Conservation (phyloP, 176 grass and related monocot species). For the Chloris gayana region DNA sequence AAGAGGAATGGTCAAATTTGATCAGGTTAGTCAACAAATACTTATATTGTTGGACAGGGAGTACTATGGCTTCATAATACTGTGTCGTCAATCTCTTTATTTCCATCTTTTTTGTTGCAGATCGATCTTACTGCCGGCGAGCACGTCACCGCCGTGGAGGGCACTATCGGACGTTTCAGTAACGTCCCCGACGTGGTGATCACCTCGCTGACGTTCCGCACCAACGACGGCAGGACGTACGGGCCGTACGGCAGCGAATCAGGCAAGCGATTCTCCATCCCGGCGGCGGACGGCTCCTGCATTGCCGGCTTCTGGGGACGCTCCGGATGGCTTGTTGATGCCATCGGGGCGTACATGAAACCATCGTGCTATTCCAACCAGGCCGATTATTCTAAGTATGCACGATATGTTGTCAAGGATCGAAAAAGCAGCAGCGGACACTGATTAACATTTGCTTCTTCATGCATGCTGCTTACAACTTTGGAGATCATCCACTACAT, state of each 20-base stretch:
- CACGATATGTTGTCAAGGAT: too few species aligned
- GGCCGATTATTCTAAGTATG: too few species aligned
- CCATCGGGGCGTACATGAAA: conserved; percentile 28
- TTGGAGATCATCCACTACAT: too few species aligned
- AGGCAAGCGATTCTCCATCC: conserved; percentile 8
- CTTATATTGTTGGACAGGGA: too few species aligned
- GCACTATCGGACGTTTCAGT: not conserved
- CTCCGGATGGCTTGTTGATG: conserved; percentile 35
- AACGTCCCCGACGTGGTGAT: not conserved
- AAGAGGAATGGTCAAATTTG: too few species aligned
- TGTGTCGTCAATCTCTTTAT: too few species aligned
- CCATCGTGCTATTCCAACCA: too few species aligned
- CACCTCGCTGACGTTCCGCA: conserved; percentile 41
- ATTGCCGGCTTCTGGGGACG: conserved; percentile 44
- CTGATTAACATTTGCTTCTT: too few species aligned
- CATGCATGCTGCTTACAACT: too few species aligned
- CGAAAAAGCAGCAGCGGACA: too few species aligned
- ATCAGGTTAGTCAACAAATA: too few species aligned
- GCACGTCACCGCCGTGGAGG: not conserved
- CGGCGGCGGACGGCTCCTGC: not conserved
- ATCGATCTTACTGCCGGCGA: not conserved
- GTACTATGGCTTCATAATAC: too few species aligned
- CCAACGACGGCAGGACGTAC: not conserved
- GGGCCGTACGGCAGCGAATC: conserved; percentile 16
- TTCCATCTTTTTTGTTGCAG: not conserved